These are phyloP conservation scores for Sarcodon aspratus DNA, from an alignment of 768 basidiomycete genomes.

Conservation along the genomic window DNA sequence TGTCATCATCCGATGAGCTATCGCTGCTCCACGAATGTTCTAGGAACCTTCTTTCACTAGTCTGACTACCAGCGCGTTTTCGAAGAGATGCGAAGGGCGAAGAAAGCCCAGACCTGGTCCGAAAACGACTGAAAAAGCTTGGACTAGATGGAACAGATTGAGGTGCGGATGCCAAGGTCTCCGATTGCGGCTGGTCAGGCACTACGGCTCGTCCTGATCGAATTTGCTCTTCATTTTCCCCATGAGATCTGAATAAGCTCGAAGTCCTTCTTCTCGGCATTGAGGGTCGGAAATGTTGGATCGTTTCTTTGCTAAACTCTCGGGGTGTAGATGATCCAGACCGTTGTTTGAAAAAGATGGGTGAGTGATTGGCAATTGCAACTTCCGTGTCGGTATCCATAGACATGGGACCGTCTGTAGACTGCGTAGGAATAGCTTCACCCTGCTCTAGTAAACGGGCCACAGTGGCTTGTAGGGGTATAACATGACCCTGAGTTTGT, in stretches of 20 bases:
- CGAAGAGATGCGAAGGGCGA: background rate
- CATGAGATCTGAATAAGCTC: no score
- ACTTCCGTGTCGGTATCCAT: slow-evolving; percentile 74
- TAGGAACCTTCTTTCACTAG: background rate
- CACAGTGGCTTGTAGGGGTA: slow-evolving; percentile 15
- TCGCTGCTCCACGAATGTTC: background rate
- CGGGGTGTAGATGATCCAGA: background rate
- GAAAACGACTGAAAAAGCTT: background rate
- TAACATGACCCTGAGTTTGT: slow-evolving; percentile 10
- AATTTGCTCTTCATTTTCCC: no score
- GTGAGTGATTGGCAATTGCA: slow-evolving; percentile 48
- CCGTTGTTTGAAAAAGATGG: slow-evolving; percentile 36
- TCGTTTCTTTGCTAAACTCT: background rate
- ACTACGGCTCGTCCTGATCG: no score
- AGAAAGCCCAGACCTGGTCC: background rate
- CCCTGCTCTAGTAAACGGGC: slow-evolving; percentile 3
- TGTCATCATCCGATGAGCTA: background rate
- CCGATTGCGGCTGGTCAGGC: no score
- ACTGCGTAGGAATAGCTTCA: slow-evolving; percentile 21
- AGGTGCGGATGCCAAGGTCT: no score
- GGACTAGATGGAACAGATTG: background rate
- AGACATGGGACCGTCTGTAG: slow-evolving; percentile 47
- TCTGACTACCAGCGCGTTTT: no score
- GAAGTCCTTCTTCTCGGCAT: no score
- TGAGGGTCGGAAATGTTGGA: background rate